Conservation (phyloP, 345 rosid species). For the Syzygium aqueum region DNA sequence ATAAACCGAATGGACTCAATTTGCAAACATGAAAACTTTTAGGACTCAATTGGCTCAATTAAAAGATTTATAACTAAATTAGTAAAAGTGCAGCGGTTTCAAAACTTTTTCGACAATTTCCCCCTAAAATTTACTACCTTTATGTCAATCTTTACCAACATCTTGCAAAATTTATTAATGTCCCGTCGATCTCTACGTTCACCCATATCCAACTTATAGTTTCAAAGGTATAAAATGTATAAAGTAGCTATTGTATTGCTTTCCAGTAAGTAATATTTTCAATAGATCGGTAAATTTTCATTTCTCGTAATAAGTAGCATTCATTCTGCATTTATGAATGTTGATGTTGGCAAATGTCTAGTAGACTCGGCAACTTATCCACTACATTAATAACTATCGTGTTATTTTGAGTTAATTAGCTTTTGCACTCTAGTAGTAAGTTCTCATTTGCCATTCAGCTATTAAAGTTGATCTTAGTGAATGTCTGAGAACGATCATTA, state of each 20-base stretch:
- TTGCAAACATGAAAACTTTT: no score
- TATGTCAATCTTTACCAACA: fast-evolving
- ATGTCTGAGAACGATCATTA: neutral
- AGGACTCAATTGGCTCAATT: no score
- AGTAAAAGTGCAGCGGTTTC: no score
- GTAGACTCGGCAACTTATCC: neutral
- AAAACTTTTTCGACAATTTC: no score
- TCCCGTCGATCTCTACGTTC: neutral
- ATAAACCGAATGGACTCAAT: no score
- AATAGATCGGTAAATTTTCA: neutral
- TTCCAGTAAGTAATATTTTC: neutral
- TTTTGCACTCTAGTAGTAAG: neutral
- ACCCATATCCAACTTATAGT: neutral
- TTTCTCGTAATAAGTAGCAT: neutral
- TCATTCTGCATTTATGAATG: neutral
- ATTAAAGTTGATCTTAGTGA: no score
- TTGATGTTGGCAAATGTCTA: neutral
- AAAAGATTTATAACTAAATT: no score
- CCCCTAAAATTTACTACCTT: neutral
- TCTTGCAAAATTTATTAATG: neutral
- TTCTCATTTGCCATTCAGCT: neutral
- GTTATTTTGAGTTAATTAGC: neutral
- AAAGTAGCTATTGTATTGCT: neutral
- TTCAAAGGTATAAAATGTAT: neutral
- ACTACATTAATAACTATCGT: neutral